These are phyloP conservation scores for Boletus rubroflammeus DNA, from an alignment of 768 basidiomycete species.

Conservation along the genomic window DNA sequence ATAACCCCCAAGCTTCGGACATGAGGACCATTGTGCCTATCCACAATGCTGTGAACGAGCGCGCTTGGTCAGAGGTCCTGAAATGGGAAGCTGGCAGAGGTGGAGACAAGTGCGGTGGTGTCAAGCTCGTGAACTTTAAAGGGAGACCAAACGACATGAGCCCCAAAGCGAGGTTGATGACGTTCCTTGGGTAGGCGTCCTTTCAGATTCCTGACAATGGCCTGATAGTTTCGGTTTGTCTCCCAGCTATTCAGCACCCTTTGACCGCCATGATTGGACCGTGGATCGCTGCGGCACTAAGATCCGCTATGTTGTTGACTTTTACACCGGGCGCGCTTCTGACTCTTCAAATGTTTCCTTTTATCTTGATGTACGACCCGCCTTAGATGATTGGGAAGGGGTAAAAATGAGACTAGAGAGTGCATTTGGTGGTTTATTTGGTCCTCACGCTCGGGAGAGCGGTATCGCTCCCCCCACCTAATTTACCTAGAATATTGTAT, in stretches of 20 bases:
- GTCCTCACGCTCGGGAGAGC: constrained; percentile 18
- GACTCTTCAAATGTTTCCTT: constrained; percentile 66
- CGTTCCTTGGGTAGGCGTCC: constrained; percentile 73
- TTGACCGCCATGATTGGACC: constrained; percentile 97
- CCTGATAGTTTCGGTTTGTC: not conserved
- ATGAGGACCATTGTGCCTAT: constrained; percentile 97
- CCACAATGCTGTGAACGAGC: constrained; percentile 98
- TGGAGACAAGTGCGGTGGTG: constrained; percentile 75
- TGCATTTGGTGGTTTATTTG: constrained; percentile 44
- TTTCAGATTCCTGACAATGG: not conserved
- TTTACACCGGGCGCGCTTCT: constrained; percentile 78
- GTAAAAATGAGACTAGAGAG: constrained; percentile 72
- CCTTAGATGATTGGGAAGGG: constrained; percentile 93
- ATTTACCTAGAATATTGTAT: constrained; percentile 7
- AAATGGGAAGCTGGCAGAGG: constrained; percentile 82
- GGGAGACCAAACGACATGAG: constrained; percentile 80
- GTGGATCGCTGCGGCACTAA: constrained; percentile 89
- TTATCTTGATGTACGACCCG: constrained; percentile 91
- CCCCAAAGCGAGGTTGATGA: constrained; percentile 78
- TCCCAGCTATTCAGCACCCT: constrained; percentile 84
- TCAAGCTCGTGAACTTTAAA: constrained; percentile 85
- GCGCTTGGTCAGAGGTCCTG: constrained; percentile 79
- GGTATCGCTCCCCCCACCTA: constrained; percentile 16
- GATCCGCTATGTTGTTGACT: constrained; percentile 95
- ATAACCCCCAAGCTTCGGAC: constrained; percentile 80